A percentile compares a stretch with the other conserved stretches of the same genome.
These are phyloP conservation scores for Trichoderma harzianum DNA, from an alignment of 2,329 filamentous ascomycete species.

Conservation along the genomic window DNA sequence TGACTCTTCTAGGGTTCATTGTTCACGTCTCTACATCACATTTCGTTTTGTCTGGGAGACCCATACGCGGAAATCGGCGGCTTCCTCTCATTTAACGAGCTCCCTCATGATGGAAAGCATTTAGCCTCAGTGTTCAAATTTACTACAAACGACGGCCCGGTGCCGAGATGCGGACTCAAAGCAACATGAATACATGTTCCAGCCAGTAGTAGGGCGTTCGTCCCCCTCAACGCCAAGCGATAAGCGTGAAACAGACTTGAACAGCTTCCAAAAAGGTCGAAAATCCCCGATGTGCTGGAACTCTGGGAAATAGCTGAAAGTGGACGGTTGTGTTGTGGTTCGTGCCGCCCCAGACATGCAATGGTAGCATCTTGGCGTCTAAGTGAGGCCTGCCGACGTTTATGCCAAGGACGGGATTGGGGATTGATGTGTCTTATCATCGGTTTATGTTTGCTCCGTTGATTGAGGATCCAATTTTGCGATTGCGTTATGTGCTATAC, in stretches of 20 bases:
- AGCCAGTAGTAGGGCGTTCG: not conserved
- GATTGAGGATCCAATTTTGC: not conserved
- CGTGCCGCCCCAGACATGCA: not conserved
- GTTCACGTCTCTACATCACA: not conserved
- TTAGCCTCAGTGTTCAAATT: not conserved
- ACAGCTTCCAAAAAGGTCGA: constrained; percentile 6
- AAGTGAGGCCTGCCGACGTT: not conserved
- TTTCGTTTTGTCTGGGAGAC: not conserved
- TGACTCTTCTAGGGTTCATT: not conserved
- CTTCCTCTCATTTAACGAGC: not conserved
- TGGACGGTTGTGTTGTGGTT: not conserved
- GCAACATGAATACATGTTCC: not conserved
- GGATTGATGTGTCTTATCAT: not conserved
- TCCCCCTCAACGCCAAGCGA: constrained; percentile 10
- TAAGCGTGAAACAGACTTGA: not conserved
- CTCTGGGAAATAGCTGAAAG: not conserved
- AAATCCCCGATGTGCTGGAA: not conserved
- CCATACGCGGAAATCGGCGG: not conserved
- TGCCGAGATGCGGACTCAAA: not conserved
- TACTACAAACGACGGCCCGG: not conserved
- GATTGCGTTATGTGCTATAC: not conserved
- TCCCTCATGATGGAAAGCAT: not conserved
- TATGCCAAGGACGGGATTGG: not conserved
- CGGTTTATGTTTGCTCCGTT: not conserved
- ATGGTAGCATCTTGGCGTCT: not conserved